Conservation (phyloP, 176 grass and related monocot species). For the Triticum aestivum region DNA sequence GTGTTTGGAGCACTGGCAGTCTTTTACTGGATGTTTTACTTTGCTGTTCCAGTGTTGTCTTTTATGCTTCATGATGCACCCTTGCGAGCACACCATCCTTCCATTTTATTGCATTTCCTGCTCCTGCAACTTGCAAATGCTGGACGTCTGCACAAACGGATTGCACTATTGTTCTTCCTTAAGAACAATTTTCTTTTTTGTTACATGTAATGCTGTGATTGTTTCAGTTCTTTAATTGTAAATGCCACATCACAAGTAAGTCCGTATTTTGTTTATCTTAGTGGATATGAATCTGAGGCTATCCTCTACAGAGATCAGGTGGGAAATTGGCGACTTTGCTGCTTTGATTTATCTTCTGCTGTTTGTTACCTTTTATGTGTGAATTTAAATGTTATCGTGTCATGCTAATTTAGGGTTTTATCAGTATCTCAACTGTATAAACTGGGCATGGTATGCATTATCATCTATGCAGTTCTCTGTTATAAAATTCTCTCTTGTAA, state of each 20-base stretch:
- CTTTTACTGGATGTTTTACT: background rate
- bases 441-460: background rate
- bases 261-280: background rate
- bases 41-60: background rate
- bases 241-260: background rate
- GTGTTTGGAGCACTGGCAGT: background rate
- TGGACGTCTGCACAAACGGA: background rate
- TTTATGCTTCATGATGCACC: background rate
- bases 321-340: background rate
- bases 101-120: background rate
- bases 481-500: background rate
- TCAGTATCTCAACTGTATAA: slow-evolving; percentile 17
- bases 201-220: background rate
- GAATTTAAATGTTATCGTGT: background rate
- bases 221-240: background rate
- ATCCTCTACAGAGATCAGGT: background rate
- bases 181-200: background rate
- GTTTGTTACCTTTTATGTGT: background rate
- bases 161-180: background rate
- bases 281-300: background rate
- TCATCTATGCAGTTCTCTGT: background rate
- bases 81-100: background rate
- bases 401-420: slow-evolving; percentile 3
- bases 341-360: slow-evolving; percentile 11
- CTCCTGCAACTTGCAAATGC: background rate